Evolutionary conservation across 805 yeast genomes (phyloP).

Genomic region (Clavispora carvajalis): DNA sequence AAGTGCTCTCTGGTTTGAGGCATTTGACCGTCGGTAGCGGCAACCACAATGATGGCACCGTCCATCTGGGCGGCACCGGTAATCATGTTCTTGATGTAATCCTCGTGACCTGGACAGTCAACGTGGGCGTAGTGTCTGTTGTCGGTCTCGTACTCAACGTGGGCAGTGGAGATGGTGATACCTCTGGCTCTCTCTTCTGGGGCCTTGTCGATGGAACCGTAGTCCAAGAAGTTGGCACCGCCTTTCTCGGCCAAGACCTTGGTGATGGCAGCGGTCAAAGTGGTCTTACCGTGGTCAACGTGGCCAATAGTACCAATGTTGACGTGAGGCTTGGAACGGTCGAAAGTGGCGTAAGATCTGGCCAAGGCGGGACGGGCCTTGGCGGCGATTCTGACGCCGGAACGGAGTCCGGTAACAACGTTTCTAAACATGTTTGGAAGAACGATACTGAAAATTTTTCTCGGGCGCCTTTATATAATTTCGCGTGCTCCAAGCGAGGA

Average conservation of each 20-base stretch:
- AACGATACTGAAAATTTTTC: slow-evolving; percentile 2
- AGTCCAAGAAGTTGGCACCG: slow-evolving; percentile 92
- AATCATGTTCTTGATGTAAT: slow-evolving; percentile 97
- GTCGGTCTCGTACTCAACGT: slow-evolving; percentile 93
- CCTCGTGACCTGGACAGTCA: slow-evolving; percentile 98
- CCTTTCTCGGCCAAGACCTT: slow-evolving; percentile 84
- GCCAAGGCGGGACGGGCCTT: slow-evolving; percentile 25
- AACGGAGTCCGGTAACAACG: slow-evolving; percentile 25
- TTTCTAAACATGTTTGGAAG: slow-evolving; percentile 23
- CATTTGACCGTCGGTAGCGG: slow-evolving; percentile 99
- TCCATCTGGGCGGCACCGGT: slow-evolving; percentile 99
- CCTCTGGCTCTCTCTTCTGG: slow-evolving; percentile 99
- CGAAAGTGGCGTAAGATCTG: slow-evolving; percentile 65
- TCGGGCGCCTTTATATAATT: slow-evolving; percentile 1
- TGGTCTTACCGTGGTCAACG: slow-evolving; percentile 98
- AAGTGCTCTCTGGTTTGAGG: slow-evolving; percentile 99
- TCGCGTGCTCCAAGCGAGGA: neutral
- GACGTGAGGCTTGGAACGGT: slow-evolving; percentile 94
- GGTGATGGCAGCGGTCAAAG: slow-evolving; percentile 97
- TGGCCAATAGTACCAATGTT: slow-evolving; percentile 98
- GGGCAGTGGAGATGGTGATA: slow-evolving; percentile 96
- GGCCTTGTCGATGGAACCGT: slow-evolving; percentile 90
- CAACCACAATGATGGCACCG: slow-evolving; percentile 98
- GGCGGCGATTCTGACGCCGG: slow-evolving; percentile 18
- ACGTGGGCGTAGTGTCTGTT: slow-evolving; percentile 97